Base-by-base conservation (phyloP, 176 grass and related monocot genomes). In the Eleusine coracana region DNA sequence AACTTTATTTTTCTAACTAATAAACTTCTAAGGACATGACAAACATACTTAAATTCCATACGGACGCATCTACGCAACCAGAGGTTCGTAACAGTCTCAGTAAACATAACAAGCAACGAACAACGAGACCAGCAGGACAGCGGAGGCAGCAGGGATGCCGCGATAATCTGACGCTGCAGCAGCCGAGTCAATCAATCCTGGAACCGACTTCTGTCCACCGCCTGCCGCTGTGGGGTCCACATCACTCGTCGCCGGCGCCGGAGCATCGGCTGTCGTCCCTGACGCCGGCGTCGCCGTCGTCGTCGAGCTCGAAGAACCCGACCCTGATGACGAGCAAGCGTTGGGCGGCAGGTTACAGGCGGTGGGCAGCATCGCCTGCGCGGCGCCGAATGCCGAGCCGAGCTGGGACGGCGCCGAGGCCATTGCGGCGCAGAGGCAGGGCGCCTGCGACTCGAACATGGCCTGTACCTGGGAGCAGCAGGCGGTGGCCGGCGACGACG, bases 371-470 rank as follows among this genome's bases (percentile, higher is more conserved):
- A 90, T 14, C 17, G 59, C 59, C 59, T 62, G 59, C 23, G 10
- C 59, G 3, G 83, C 70, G 65, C 87, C 92, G 18, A 97, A 34
- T 5, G 21, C 66, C 38, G 77, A 46, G 3, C 87, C 94, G 52
- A 92, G 81, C 27, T 63, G 68, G 10, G 77, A 38, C 0, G 88
- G 76, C 15, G 50, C 81, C 2, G 80, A 38, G 12, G 89, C 85
- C 60, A 94, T 46, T 23, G 86, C 60, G 18, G 73, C 39, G 80
- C 94, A 97, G 14, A 97, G 77, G 80, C 92, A 97, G 3, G 87
- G 85, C 58, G 83, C 82, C 68, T 97, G 85, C 18, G 89, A 80
- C 81, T 92, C 77, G 64, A 92, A 83, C 73, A 94, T 67, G 72
- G 62, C 37, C 39, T 42, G 42, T 3, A 94, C 81, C 76, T 86